Conservation (phyloP, 495 filamentous ascomycete genomes). For the Sordaria brevicollis region DNA sequence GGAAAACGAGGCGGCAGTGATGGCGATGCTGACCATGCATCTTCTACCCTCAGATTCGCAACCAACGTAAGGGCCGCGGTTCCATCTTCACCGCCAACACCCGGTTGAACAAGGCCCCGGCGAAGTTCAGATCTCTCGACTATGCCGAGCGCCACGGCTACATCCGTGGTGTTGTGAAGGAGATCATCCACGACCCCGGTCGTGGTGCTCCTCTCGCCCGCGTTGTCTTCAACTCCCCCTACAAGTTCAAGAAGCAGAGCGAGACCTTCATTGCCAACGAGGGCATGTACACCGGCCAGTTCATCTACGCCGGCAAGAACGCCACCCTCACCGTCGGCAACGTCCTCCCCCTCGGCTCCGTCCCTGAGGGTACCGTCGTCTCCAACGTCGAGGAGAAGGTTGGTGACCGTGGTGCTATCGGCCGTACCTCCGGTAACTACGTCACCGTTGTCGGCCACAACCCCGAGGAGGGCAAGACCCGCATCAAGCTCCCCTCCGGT, state of each 20-base stretch:
- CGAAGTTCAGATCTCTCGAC: constrained; percentile 91
- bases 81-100: constrained; percentile 88
- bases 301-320: constrained; percentile 99
- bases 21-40: constrained; percentile 18
- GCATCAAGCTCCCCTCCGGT: constrained; percentile 96
- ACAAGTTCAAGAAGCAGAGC: constrained; percentile 80
- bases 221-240: constrained; percentile 86
- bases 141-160: constrained; percentile 95
- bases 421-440: constrained; percentile 97
- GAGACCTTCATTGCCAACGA: constrained; percentile 99
- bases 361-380: constrained; percentile 97
- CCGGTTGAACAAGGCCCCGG: constrained; percentile 72
- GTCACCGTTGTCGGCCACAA: constrained; percentile 98
- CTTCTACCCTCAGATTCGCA: constrained; percentile 57
- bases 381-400: constrained; percentile 99
- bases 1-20: constrained; percentile 1
- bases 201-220: constrained; percentile 96
- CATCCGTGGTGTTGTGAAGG: constrained; percentile 91
- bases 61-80: constrained; percentile 97
- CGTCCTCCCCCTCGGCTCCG: constrained; percentile 81
- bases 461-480: constrained; percentile 97
- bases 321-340: constrained; percentile 92
- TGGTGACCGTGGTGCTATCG: constrained; percentile 91
- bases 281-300: constrained; percentile 99
- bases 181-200: constrained; percentile 98